Base-by-base conservation (phyloP, 345 rosid genomes). In the Populus davidiana region DNA sequence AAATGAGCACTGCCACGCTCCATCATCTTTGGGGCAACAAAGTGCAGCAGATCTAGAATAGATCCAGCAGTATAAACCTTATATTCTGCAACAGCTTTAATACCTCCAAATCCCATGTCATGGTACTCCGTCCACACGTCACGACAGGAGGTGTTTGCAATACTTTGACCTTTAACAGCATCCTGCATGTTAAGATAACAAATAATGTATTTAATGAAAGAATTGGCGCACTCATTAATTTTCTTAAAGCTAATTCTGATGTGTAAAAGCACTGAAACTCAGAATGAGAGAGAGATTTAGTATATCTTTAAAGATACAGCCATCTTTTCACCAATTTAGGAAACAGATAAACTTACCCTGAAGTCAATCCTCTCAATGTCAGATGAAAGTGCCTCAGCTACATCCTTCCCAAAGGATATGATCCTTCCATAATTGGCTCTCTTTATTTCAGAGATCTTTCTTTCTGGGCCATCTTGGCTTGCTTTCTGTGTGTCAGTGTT, bases 81-180 rank as follows among this genome's bases (percentile, higher is more conserved):
- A 76, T 91, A 87, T 82, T 92, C 97, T 43, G 89, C 93, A 61
- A 92, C 89, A 71, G 98, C 96, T 84, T 84, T 87, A 77, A 93
- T 86, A 71, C 98, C 98, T 79, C 85, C 92, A 78, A 84, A 62
- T 70, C 97, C 97, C 96, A 96, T 93, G 33, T 93, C 98, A 83
- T 93, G 93, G 80, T 96, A 96, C 81, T 96, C 99, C 0, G 98
- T 92, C 98, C 98, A 91, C 79, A 90, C 91, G 72, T 96, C 99
- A 70, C 87, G 80, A 66, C 96, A 91, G n/a, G 91, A 85, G 35
- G 82, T 86, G 78, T 93, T 93, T 74, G 87, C 95, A 72, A 84
- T 79, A 83, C 83, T 89, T 71, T 71, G 81, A 72, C 96, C 96
- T 80, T 91, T 96, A 27, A 87, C 86, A 36, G 99, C 96, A 87